Conservation (phyloP, 495 filamentous ascomycete genomes). For the Rhypophila decipiens region DNA sequence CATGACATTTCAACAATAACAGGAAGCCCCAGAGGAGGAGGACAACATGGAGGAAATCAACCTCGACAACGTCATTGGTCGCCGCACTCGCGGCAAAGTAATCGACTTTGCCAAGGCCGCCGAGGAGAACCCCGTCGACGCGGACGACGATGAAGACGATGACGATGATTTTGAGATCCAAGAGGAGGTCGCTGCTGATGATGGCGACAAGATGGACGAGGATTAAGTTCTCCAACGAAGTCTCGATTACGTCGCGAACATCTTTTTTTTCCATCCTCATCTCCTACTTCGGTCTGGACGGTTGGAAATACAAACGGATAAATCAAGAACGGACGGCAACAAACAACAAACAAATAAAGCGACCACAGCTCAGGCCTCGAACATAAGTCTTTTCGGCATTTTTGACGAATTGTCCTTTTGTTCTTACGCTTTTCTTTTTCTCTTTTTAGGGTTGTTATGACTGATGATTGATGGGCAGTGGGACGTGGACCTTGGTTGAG, state of each 20-base stretch:
- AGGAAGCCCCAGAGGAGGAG: constrained; percentile 62
- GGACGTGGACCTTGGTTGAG: no score
- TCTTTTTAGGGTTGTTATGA: neutral
- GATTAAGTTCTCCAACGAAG: constrained; percentile 24
- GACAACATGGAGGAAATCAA: constrained; percentile 91
- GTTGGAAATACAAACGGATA: neutral
- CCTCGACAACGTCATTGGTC: constrained; percentile 79
- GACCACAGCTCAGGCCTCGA: neutral
- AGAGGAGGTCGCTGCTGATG: constrained; percentile 14
- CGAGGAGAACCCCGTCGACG: constrained; percentile 57
- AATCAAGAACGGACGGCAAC: neutral
- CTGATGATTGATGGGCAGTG: neutral
- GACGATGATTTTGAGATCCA: constrained; percentile 50
- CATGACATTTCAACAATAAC: no score
- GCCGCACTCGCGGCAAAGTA: constrained; percentile 77
- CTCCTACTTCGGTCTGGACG: neutral
- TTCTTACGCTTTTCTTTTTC: no score
- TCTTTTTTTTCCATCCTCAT: neutral
- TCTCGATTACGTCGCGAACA: neutral
- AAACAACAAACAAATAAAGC: neutral
- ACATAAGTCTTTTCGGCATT: neutral
- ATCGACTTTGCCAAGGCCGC: constrained; percentile 82
- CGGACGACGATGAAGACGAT: constrained; percentile 77
- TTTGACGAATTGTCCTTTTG: neutral
- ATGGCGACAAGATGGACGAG: constrained; percentile 39